Evolutionary conservation across 139 green algal genomes (phyloP), one percentile per base, ranked within the genome.

Genomic region (Klebsormidium nitens): DNA sequence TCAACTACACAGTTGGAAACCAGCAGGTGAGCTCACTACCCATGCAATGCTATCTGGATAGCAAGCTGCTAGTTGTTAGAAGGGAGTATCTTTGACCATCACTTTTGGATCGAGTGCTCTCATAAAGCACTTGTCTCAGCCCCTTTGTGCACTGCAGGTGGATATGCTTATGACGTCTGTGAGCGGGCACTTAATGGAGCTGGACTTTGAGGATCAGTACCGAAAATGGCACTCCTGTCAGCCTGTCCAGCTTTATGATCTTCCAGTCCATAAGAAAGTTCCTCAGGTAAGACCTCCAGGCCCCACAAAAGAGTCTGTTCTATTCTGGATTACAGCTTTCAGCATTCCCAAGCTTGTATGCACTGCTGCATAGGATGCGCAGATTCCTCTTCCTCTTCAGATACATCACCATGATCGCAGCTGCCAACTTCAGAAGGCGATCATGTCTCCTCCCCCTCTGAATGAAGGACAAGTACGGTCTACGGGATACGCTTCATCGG

Each of bases 81-180:
- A n/a, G n/a, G n/a, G n/a, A n/a, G n/a, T n/a, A n/a, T n/a, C n/a
- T n/a, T n/a, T n/a, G n/a, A n/a, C n/a, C n/a, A n/a, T n/a, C n/a
- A n/a, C n/a, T n/a, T n/a, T n/a, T n/a, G n/a, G n/a, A n/a, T n/a
- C n/a, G n/a, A n/a, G n/a, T n/a, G n/a, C n/a, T n/a, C n/a, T n/a
- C n/a, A n/a, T n/a, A n/a, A n/a, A n/a, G n/a, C n/a, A n/a, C n/a
- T n/a, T n/a, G n/a, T n/a, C n/a, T n/a, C n/a, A n/a, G n/a, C n/a
- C n/a, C n/a, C n/a, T n/a, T n/a, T 52, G 44, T 19, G 17, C 44
- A 52, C 44, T 52, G 44, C 64, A 60, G 0, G 80, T 66, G 39
- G 69, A 87, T 31, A 97, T 97, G 89, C 55, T 90, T 17, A 95
- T 97, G 73, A 95, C 91, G 2, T 91, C 83, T 0, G 92, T 97